Evolutionary conservation across 495 filamentous ascomycete genomes (phyloP).

Genomic region (Aspergillus nanangensis): DNA sequence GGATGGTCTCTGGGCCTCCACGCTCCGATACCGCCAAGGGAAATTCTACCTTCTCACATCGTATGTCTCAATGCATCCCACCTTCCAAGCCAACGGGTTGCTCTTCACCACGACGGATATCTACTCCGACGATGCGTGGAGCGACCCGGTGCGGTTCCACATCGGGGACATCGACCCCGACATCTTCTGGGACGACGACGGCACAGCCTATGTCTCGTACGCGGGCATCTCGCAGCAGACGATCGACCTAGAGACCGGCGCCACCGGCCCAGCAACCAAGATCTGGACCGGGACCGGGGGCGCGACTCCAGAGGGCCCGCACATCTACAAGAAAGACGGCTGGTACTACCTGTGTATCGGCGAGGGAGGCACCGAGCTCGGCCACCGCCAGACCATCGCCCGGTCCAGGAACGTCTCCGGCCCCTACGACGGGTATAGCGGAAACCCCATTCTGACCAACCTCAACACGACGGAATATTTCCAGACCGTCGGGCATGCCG

Average conservation of each 20-base stretch:
- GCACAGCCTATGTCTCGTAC: slow-evolving; percentile 10
- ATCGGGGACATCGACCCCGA: slow-evolving; percentile 17
- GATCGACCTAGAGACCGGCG: slow-evolving; percentile 15
- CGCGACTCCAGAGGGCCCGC: slow-evolving; percentile 56
- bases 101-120: slow-evolving; percentile 15
- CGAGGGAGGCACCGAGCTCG: slow-evolving; percentile 58
- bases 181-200: slow-evolving; percentile 23
- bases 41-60: slow-evolving; percentile 15
- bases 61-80: slow-evolving; percentile 5
- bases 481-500: slow-evolving; percentile 20
- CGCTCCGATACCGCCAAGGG: slow-evolving; percentile 18
- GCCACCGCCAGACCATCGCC: slow-evolving; percentile 50
- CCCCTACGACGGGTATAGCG: slow-evolving; percentile 38
- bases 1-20: slow-evolving; percentile 19
- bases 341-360: slow-evolving; percentile 57
- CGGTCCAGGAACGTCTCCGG: slow-evolving; percentile 52
- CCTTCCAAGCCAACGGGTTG: slow-evolving; percentile 4
- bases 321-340: slow-evolving; percentile 52
- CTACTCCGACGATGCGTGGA: slow-evolving; percentile 16
- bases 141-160: slow-evolving; percentile 13
- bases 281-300: slow-evolving; percentile 53
- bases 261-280: slow-evolving; percentile 24
- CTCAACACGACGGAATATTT: slow-evolving; percentile 15
- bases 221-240: slow-evolving; percentile 8
- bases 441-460: slow-evolving; percentile 17